Conservation (phyloP, 345 rosid genomes). For the Physaria fendleri region DNA sequence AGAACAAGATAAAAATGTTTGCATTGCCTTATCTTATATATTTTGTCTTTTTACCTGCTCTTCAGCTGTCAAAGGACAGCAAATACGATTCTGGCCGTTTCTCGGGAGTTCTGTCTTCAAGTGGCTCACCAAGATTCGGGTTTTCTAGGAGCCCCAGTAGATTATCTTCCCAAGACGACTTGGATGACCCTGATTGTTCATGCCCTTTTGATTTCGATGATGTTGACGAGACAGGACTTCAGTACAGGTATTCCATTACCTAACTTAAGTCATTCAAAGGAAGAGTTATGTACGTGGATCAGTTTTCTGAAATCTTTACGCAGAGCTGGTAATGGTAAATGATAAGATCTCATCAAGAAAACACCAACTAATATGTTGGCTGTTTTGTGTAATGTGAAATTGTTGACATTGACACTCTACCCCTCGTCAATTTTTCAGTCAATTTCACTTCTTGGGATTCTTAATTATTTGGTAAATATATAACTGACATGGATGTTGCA, state of each 20-base stretch:
- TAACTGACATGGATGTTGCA: background rate
- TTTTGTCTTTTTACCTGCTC: background rate
- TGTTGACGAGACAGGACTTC: conserved; percentile 54
- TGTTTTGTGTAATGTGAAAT: background rate
- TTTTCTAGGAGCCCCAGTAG: conserved; percentile 84
- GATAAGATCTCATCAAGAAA: background rate
- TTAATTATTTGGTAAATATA: background rate
- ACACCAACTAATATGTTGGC: background rate
- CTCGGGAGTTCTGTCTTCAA: conserved; percentile 77
- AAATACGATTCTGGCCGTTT: conserved; percentile 81
- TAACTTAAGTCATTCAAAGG: background rate
- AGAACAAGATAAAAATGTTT: background rate
- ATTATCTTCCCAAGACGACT: conserved; percentile 73
- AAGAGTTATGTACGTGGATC: background rate
- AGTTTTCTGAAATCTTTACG: background rate
- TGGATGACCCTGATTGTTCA: conserved; percentile 73
- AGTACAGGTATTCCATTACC: conserved; percentile 38
- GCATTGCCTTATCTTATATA: conserved; percentile 3
- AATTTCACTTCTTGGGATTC: background rate
- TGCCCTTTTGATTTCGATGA: conserved; percentile 92
- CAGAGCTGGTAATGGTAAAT: conserved; percentile 2
- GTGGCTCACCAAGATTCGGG: conserved; percentile 74
- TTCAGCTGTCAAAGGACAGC: conserved; percentile 54
- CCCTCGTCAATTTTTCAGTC: background rate
- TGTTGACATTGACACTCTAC: conserved; percentile 1